phyloP scores from a whole-genome alignment of 768 basidiomycete species.

The Tulasnella sp. region DNA sequence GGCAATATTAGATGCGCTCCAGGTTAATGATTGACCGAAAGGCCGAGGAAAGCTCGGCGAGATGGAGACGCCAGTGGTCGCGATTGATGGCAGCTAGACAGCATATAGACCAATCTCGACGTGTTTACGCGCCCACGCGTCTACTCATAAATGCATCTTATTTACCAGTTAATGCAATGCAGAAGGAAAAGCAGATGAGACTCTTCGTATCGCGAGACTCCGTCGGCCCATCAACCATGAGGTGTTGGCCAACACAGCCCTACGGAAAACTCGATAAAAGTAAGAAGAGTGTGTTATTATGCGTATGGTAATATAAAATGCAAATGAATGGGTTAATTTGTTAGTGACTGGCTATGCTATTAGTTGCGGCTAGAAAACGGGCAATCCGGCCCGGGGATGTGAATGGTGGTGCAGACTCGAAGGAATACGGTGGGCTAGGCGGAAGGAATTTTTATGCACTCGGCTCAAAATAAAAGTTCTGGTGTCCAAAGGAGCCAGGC shows the following conservation, averaged over 20 bases:
- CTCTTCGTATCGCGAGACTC: no score
- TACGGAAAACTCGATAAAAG: no score
- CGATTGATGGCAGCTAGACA: no score
- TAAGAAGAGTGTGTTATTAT: no score
- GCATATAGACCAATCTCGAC: no score
- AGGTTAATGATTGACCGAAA: neutral
- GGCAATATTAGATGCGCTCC: conserved; percentile 26
- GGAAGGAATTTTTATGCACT: neutral
- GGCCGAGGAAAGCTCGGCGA: neutral
- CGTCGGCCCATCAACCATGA: no score
- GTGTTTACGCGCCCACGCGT: no score
- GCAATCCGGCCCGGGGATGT: neutral
- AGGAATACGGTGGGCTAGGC: neutral
- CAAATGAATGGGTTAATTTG: neutral
- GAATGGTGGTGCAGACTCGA: neutral
- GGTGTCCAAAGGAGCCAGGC: neutral
- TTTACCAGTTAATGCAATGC: no score
- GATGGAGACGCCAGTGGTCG: neutral
- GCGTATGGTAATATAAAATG: neutral
- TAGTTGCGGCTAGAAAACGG: neutral
- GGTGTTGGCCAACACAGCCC: no score
- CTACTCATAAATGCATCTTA: no score
- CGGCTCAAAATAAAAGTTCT: neutral
- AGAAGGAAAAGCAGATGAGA: no score
- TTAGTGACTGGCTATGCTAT: neutral